Evolutionary conservation across 1,284 basidiomycete genomes (phyloP).

Genomic region (Grifola frondosa): DNA sequence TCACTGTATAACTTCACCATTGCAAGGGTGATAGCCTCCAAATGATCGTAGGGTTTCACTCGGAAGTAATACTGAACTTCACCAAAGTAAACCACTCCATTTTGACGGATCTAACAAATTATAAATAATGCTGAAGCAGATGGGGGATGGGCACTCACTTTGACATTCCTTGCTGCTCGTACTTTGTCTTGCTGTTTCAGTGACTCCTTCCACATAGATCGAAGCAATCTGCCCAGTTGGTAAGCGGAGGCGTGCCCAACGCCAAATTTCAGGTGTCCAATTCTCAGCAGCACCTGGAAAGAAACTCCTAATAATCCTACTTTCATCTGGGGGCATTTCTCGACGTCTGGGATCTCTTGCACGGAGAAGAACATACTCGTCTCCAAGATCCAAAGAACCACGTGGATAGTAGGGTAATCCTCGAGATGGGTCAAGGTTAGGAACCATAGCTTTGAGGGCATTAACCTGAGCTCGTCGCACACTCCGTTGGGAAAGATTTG

Average conservation of each 20-base stretch:
- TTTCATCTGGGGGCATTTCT: background rate
- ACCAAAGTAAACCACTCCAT: too few species aligned
- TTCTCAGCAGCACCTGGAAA: background rate
- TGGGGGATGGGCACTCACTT: background rate
- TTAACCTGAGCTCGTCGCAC: conserved; percentile 15
- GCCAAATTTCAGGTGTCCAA: background rate
- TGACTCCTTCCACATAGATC: conserved; percentile 15
- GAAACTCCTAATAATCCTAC: background rate
- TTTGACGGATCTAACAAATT: background rate
- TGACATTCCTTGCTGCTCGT: background rate
- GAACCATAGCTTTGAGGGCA: conserved; percentile 18
- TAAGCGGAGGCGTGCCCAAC: conserved; percentile 14
- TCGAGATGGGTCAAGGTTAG: conserved; percentile 10
- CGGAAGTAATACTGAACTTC: too few species aligned
- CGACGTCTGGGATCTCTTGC: background rate
- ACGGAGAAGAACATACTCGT: conserved; percentile 7
- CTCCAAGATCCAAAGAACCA: conserved; percentile 11
- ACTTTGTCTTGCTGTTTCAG: too few species aligned
- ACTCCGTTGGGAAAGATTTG: conserved; percentile 15
- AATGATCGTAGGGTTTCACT: background rate
- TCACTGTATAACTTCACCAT: conserved; percentile 3
- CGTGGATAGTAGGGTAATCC: too few species aligned
- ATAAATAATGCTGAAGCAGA: too few species aligned
- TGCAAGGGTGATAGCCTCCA: background rate
- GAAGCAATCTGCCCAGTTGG: conserved; percentile 20